These are phyloP conservation scores for Neurospora africana DNA, from an alignment of 495 filamentous ascomycete genomes.

Conservation along the genomic window DNA sequence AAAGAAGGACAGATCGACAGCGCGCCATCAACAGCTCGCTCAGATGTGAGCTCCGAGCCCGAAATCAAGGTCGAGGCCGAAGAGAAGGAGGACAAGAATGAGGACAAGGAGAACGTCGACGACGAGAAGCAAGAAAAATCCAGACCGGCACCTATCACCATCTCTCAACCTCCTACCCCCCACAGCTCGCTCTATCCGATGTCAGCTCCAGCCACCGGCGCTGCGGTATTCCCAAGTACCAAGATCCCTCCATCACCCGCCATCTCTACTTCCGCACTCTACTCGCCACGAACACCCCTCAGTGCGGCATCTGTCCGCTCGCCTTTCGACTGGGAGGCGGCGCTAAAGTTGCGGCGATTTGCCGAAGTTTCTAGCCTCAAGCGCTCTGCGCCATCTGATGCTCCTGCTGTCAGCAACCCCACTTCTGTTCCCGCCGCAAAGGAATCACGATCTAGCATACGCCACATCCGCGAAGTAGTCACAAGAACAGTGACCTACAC, in stretches of 20 bases:
- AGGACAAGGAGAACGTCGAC: background rate
- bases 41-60: slow-evolving; percentile 46
- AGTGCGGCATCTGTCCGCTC: slow-evolving; percentile 46
- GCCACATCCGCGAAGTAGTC: slow-evolving; percentile 57
- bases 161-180: slow-evolving; percentile 30
- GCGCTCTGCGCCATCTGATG: slow-evolving; percentile 5
- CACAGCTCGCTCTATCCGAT: slow-evolving; percentile 36
- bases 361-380: slow-evolving; percentile 25
- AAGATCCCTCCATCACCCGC: slow-evolving; percentile 52
- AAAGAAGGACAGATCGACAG: slow-evolving; percentile 31
- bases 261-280: slow-evolving; percentile 35
- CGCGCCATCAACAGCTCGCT: slow-evolving; percentile 43
- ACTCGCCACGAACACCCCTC: slow-evolving; percentile 34
- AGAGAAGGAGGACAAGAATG: slow-evolving; percentile 14
- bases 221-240: slow-evolving; percentile 38
- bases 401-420: background rate
- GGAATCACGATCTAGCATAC: slow-evolving; percentile 38
- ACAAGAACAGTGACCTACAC: slow-evolving; percentile 70
- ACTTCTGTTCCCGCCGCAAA: slow-evolving; percentile 20
- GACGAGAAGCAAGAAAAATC: slow-evolving; percentile 11
- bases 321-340: slow-evolving; percentile 51
- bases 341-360: slow-evolving; percentile 41
- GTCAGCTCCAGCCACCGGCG: slow-evolving; percentile 46
- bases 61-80: slow-evolving; percentile 32
- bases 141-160: slow-evolving; percentile 20